Evolutionary conservation across 768 basidiomycete genomes (phyloP), one percentile per base, ranked within the genome.

Genomic region (Phanerochaete sordida): DNA sequence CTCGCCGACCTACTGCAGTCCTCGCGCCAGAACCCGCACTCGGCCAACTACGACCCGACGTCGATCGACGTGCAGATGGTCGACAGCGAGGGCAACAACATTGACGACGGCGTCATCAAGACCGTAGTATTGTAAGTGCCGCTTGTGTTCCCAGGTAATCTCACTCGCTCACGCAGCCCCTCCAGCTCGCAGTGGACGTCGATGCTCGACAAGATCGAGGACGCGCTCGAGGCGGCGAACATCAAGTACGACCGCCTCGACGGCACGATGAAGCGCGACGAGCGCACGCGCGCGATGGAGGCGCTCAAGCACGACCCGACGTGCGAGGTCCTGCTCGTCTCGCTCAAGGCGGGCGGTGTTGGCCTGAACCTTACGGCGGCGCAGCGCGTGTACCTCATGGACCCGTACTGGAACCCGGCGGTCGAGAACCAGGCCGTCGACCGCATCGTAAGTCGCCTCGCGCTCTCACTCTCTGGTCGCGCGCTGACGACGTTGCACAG

Each of bases 401-500:
- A 98, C 75, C 95, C 95, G 44, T 98, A 97, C 73, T 98, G 95
- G 94, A 97, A 97, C 67, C 95, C 95, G 16, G 94, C 94, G 21
- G 95, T 95, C 5, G 95, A 98, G 76, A 95, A 97, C 69, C 96
- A 98, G 74, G 96, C 95, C 21, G 93, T 98, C 28, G 97, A 99
- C 75, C 91, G 96, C 54, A 96, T 97, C 64, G 94, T 97, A 67
- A 73, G 91, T 80, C 9, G 12, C 8, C 15, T 55, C 24, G 63
- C 26, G 44, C 46, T 44, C 45, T 15, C 23, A 50, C 28, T 47
- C 24, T 15, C 33, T 61, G 11, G 50, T 28, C 26, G 26, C 27
- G n/a, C 28, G 57, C 31, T 56, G 30, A 43, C 48, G 30, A 44
- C 48, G 39, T 1, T 31, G 64, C 50, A 16, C 68, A 96, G 92